Evolutionary conservation across 305 asterid species (phyloP).

Genomic region (Fraxinus greggii): DNA sequence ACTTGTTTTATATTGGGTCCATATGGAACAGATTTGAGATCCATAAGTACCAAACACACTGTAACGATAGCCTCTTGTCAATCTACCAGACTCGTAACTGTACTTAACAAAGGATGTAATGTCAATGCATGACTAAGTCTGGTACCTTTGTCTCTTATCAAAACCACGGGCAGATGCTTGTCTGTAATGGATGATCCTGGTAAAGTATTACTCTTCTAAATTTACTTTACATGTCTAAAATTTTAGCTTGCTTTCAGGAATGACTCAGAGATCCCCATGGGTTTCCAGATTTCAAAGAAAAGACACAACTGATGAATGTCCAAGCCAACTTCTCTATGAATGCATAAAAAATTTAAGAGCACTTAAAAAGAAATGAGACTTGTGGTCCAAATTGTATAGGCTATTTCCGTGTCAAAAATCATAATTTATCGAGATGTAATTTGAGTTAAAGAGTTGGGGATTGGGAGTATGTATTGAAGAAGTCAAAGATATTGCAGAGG

Average conservation of each 20-base stretch:
- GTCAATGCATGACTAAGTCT: slow-evolving; percentile 30
- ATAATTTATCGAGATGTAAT: too few species aligned
- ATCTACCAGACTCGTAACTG: slow-evolving; percentile 30
- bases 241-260: background rate
- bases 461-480: too few species aligned
- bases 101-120: slow-evolving; percentile 25
- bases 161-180: slow-evolving; percentile 28
- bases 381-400: too few species aligned
- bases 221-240: background rate
- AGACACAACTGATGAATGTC: background rate
- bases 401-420: too few species aligned
- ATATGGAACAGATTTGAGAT: slow-evolving; percentile 29
- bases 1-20: slow-evolving; percentile 7
- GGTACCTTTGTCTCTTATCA: slow-evolving; percentile 27
- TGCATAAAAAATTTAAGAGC: background rate
- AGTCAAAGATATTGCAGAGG: too few species aligned
- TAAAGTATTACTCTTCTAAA: slow-evolving; percentile 17
- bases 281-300: background rate
- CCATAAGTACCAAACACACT: slow-evolving; percentile 4
- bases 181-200: background rate
- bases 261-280: background rate
- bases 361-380: background rate
- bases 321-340: background rate
- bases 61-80: slow-evolving; percentile 29
- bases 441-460: too few species aligned